Evolutionary conservation across 805 yeast species (phyloP).

Genomic region (Grigorovia yakushimaensis): DNA sequence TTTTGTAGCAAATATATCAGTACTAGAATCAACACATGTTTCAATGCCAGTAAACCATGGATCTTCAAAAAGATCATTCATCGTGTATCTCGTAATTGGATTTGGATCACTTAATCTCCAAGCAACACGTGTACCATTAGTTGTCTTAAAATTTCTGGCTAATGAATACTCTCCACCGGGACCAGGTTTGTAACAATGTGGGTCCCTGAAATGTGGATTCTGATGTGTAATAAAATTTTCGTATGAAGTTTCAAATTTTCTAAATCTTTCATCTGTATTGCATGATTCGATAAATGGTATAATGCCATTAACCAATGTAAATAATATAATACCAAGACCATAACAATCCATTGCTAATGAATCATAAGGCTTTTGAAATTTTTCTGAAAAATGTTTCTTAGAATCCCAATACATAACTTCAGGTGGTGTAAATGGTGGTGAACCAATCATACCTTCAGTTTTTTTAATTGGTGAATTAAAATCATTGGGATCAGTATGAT

Average conservation of each 20-base stretch:
- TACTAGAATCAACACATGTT: slow-evolving; percentile 37
- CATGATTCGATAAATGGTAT: slow-evolving; percentile 53
- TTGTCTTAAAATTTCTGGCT: slow-evolving; percentile 50
- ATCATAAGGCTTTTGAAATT: slow-evolving; percentile 36
- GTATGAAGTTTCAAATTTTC: slow-evolving; percentile 48
- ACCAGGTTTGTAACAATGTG: slow-evolving; percentile 37
- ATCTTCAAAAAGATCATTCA: slow-evolving; percentile 48
- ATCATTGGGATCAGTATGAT: slow-evolving; percentile 46
- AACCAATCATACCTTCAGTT: slow-evolving; percentile 50
- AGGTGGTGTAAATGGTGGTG: slow-evolving; percentile 77
- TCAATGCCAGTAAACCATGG: slow-evolving; percentile 55
- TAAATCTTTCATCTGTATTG: slow-evolving; percentile 38
- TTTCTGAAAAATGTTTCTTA: slow-evolving; percentile 27
- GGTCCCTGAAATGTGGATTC: slow-evolving; percentile 41
- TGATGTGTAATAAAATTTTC: slow-evolving; percentile 29
- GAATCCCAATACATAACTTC: slow-evolving; percentile 48
- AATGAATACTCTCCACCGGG: slow-evolving; percentile 69
- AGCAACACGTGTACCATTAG: slow-evolving; percentile 58
- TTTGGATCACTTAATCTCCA: slow-evolving; percentile 70
- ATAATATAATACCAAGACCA: slow-evolving; percentile 63
- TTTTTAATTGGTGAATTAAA: slow-evolving; percentile 32
- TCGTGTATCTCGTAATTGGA: slow-evolving; percentile 41
- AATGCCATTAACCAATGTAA: slow-evolving; percentile 47
- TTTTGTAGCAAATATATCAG: slow-evolving; percentile 11
- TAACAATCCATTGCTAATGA: slow-evolving; percentile 64